Evolutionary conservation across 2,329 filamentous ascomycete species (phyloP), one percentile per base, ranked within the genome.

Genomic region (Emmonsiellopsis sp.): DNA sequence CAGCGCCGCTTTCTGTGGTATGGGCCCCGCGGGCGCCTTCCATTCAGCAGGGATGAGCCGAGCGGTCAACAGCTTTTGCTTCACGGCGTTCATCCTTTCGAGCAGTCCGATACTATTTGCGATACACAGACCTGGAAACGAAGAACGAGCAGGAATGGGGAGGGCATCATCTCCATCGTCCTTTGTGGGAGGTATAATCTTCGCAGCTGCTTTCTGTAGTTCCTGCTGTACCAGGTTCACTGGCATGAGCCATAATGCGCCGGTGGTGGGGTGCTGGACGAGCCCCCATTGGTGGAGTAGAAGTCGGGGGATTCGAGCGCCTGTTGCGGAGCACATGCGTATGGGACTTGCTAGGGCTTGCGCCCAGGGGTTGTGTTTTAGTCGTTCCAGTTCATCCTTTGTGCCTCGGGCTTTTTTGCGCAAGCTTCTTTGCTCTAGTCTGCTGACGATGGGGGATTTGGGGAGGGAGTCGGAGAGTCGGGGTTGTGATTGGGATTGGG

Each of bases 341-440:
- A 64, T 40, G 0, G 69, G 68, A 2, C 68, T 69, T 15, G 69
- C 68, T 10, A 74, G 64, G 16, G 67, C 67, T 35, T 65, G 52
- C 2, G 71, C 71, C 70, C 70, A 74, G 16, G 70, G 69, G 43
- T 74, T 73, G 13, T 63, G 60, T 32, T 54, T 47, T n/a, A 73
- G 59, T 3, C 63, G 57, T 11, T 65, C 60, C 30, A 59, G 55
- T 42, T 70, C 65, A 3, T 58, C 54, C 43, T 54, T 52, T 26
- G 57, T 59, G 26, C 67, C 53, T 5, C 55, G 59, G 15, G 56
- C 59, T 54, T 69, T 69, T 50, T 59, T 62, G 5, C 51, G 57
- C 45, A 62, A 62, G 2, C 57, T 13, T 31, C 20, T 31, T 55
- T 26, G 55, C 52, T 42, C 54, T 45, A 52, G 32, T 30, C 50